Percentiles rank a stretch among this genome's conserved stretches.
Evolutionary conservation across 805 yeast genomes (phyloP).

Genomic region (Kluyveromyces lactis): DNA sequence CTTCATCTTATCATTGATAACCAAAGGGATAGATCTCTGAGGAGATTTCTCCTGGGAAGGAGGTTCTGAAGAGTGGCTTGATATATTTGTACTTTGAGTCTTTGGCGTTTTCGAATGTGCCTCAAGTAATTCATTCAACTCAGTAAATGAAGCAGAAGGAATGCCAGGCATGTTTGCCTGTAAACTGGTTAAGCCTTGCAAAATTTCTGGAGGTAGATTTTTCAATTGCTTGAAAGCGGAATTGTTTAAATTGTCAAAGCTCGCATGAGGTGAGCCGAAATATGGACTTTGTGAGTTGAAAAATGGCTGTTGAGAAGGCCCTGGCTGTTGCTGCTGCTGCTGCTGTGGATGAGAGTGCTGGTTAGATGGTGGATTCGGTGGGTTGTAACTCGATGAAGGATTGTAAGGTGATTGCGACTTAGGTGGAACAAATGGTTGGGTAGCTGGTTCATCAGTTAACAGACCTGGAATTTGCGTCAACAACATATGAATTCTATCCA

Average conservation of each 20-base stretch:
- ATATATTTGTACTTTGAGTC: background rate
- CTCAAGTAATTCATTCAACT: conserved; percentile 1
- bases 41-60: conserved; percentile 4
- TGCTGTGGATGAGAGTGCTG: conserved; percentile 6
- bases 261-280: conserved; percentile 1
- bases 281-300: conserved; percentile 3
- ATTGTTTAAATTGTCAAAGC: background rate
- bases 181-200: conserved; percentile 13
- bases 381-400: conserved; percentile 1
- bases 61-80: background rate
- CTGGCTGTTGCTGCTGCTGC: conserved; percentile 4
- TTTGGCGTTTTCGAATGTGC: conserved; percentile 1
- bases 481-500: conserved; percentile 62
- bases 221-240: conserved; percentile 12
- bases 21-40: conserved; percentile 3
- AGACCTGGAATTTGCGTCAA: conserved; percentile 70
- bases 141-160: conserved; percentile 6
- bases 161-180: conserved; percentile 13
- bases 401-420: conserved; percentile 17
- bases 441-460: conserved; percentile 21
- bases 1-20: conserved; percentile 1
- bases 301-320: background rate
- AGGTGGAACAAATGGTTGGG: conserved; percentile 11
- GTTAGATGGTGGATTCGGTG: conserved; percentile 5
- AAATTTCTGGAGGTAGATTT: conserved; percentile 15